Percentiles rank a stretch among this genome's conserved stretches.
Conservation (phyloP, 108 stramenopile genomes). For the Pseudonitzschia multiseries region DNA sequence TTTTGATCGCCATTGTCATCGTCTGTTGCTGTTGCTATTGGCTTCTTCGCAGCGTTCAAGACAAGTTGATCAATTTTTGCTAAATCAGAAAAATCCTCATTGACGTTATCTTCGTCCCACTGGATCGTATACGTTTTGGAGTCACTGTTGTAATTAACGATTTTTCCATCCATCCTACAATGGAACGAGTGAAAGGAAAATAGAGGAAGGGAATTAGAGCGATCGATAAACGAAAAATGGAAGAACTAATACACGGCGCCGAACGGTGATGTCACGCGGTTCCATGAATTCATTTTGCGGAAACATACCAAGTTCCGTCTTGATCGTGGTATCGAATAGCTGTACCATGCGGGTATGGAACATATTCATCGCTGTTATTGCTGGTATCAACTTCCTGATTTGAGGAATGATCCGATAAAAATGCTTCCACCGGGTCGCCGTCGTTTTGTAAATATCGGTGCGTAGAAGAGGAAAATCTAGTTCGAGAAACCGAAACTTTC, state of each 20-base stretch:
- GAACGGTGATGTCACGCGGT: neutral
- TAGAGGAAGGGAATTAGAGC: too few species aligned
- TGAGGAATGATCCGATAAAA: neutral
- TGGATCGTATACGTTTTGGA: neutral
- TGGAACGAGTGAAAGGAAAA: neutral
- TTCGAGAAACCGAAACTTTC: neutral
- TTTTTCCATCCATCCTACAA: neutral
- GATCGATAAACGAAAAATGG: too few species aligned
- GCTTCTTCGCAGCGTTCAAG: neutral
- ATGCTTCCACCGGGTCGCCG: neutral
- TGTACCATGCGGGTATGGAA: neutral
- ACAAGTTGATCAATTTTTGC: neutral
- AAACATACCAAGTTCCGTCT: slow-evolving; percentile 7
- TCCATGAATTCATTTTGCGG: neutral
- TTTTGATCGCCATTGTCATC: neutral
- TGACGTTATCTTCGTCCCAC: neutral
- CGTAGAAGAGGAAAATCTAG: neutral
- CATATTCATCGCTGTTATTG: neutral
- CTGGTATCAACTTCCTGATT: neutral
- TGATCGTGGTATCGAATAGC: neutral
- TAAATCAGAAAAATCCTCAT: neutral
- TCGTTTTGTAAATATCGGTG: neutral
- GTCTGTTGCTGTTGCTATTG: neutral
- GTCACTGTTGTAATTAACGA: neutral
- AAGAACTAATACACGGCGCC: too few species aligned